phyloP scores from a whole-genome alignment of 2,329 filamentous ascomycete species.

The Pyrenophora tritici-repentis region DNA sequence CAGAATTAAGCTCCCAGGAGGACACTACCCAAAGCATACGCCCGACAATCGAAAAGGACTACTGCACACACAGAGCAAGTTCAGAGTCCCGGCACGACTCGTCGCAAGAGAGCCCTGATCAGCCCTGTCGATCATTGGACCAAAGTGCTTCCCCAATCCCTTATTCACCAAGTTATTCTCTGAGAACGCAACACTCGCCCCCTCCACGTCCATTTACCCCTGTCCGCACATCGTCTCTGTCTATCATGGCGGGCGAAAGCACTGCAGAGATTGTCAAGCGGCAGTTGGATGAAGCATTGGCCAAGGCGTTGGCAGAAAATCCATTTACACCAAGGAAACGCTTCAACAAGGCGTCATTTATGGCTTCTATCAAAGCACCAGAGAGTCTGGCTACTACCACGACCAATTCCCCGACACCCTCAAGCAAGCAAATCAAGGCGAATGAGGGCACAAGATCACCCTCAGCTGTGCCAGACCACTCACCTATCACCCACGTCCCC shows the following conservation, averaged over 20 bases:
- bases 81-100: constrained; percentile 38
- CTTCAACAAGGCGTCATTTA: constrained; percentile 2
- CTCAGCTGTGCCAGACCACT: constrained; percentile 41
- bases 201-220: constrained; percentile 29
- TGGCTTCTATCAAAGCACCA: not conserved
- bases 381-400: not conserved
- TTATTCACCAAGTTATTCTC: constrained; percentile 30
- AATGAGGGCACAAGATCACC: constrained; percentile 40
- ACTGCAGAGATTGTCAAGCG: constrained; percentile 9
- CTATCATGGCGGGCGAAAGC: constrained; percentile 23
- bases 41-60: constrained; percentile 22
- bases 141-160: constrained; percentile 27
- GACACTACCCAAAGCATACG: constrained; percentile 19
- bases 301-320: constrained; percentile 14
- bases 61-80: constrained; percentile 2
- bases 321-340: constrained; percentile 17
- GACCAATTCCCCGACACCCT: not conserved
- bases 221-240: constrained; percentile 12
- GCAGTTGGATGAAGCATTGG: constrained; percentile 15
- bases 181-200: constrained; percentile 21
- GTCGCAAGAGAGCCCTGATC: constrained; percentile 37
- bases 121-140: constrained; percentile 2
- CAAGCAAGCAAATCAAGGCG: constrained; percentile 5
- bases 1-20: constrained; percentile 26
- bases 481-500: constrained; percentile 27